Evolutionary conservation across 139 green algal species (phyloP), one percentile per base, ranked within the genome.

Genomic region (Coccomyxa sp.): DNA sequence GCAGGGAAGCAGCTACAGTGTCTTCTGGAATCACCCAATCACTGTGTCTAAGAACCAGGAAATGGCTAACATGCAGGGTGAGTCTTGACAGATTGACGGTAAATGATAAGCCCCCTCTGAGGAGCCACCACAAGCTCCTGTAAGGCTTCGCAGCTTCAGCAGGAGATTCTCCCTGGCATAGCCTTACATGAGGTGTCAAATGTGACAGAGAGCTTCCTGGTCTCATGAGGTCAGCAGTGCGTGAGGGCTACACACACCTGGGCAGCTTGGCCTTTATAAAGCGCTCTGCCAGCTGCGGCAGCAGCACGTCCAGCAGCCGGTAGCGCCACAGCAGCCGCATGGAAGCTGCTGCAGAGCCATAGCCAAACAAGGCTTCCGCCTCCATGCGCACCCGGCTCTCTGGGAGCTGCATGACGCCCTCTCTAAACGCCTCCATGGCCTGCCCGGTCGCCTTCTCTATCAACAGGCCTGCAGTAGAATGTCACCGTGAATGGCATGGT

Each of bases 301-400:
- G 50, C 64, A 91, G 37, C 34, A 81, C 39, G 68, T 90, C 77
- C 71, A 91, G 55, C 78, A 88, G 22, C 10, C 55, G 55, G 29
- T 81, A 73, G 10, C 69, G 77, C 80, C 82, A 89, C 44, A 91
- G 79, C 72, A 91, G 80, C 8, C 33, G 72, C 29, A 86, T 54
- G 7, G 75, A 78, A n/a, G 24, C 18, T 12, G 50, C 39, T 8
- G 82, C 78, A 27, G 77, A 39, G 39, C 86, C 86, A 72, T 88
- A 72, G 27, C 34, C 69, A 34, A 91, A 64, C 80, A 91, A 40
- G 0, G 35, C 73, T n/a, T 36, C 58, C 41, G 85, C 22, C 78
- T 91, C 86, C 80, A 88, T 85, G 14, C 64, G 39, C 35, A 89
- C 55, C 0, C 85, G 76, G 36, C 80, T 44, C 55, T 78, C 58